Evolutionary conservation across 352 stramenopile genomes (phyloP).

Genomic region (Phytophthora europaea): DNA sequence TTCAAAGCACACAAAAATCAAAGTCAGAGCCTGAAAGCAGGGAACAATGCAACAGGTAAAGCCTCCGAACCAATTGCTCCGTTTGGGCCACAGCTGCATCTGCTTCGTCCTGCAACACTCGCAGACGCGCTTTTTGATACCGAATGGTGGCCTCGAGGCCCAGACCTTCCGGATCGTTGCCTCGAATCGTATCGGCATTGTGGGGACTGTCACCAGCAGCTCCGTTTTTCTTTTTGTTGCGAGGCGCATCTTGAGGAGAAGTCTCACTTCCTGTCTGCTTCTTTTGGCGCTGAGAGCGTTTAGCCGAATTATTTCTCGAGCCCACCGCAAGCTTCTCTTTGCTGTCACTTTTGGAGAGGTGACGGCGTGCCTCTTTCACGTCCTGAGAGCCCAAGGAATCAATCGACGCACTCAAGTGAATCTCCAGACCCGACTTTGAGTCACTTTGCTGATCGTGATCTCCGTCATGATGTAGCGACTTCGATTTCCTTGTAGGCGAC

Average conservation of each 20-base stretch:
- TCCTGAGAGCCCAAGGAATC: slow-evolving; percentile 52
- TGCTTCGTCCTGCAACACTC: slow-evolving; percentile 76
- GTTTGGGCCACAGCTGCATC: slow-evolving; percentile 48
- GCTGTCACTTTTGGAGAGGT: slow-evolving; percentile 35
- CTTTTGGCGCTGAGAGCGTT: slow-evolving; percentile 27
- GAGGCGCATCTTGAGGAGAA: slow-evolving; percentile 23
- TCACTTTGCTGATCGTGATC: slow-evolving; percentile 11
- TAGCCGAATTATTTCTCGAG: slow-evolving; percentile 26
- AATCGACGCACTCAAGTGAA: slow-evolving; percentile 67
- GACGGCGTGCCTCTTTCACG: slow-evolving; percentile 25
- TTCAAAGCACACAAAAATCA: slow-evolving; percentile 6
- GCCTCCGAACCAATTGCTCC: slow-evolving; percentile 56
- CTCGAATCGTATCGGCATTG: slow-evolving; percentile 1
- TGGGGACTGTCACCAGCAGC: slow-evolving; percentile 1
- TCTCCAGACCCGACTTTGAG: slow-evolving; percentile 35
- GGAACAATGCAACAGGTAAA: not conserved
- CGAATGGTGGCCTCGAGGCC: slow-evolving; percentile 70
- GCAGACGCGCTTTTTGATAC: slow-evolving; percentile 80
- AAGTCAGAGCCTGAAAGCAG: not conserved
- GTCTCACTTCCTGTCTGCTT: slow-evolving; percentile 5
- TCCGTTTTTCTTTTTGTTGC: slow-evolving; percentile 17
- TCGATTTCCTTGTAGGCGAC: slow-evolving; percentile 7
- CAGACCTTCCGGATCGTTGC: slow-evolving; percentile 45
- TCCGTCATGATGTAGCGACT: not conserved
- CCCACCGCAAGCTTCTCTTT: slow-evolving; percentile 18